phyloP scores from a whole-genome alignment of 352 stramenopile species.

The Phytophthora foliorum region DNA sequence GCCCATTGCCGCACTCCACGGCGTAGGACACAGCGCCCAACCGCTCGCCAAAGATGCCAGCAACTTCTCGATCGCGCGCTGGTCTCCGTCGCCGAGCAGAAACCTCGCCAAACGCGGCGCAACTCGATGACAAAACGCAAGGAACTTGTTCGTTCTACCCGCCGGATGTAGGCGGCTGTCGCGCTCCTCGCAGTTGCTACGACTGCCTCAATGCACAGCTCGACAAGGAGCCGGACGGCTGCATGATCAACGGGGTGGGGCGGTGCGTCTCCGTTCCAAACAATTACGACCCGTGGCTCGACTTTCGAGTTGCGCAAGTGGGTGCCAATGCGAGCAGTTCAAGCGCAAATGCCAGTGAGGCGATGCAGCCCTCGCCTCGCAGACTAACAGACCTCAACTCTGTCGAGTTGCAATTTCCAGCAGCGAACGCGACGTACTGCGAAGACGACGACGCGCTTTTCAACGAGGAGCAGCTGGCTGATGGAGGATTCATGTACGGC shows the following conservation, averaged over 20 bases:
- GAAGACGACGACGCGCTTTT: slow-evolving; percentile 31
- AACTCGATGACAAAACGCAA: slow-evolving; percentile 20
- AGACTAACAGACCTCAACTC: neutral
- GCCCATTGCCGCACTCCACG: slow-evolving; percentile 20
- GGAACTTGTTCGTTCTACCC: slow-evolving; percentile 47
- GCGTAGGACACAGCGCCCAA: slow-evolving; percentile 20
- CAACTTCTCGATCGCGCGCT: slow-evolving; percentile 8
- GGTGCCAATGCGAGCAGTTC: slow-evolving; percentile 11
- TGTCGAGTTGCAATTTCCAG: slow-evolving; percentile 35
- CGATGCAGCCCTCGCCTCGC: neutral
- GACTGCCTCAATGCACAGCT: slow-evolving; percentile 50
- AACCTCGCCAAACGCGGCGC: neutral
- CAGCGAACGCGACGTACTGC: slow-evolving; percentile 56
- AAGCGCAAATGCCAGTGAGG: neutral
- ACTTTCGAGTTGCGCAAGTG: slow-evolving; percentile 32
- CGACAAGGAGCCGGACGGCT: slow-evolving; percentile 31
- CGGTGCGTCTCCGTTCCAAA: slow-evolving; percentile 33
- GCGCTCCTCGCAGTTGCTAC: slow-evolving; percentile 46
- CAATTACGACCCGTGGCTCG: slow-evolving; percentile 40
- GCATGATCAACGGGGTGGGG: slow-evolving; percentile 38
- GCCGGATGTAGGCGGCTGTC: slow-evolving; percentile 29
- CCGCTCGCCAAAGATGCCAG: slow-evolving; percentile 7
- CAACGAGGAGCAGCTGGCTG: slow-evolving; percentile 5
- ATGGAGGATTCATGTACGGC: slow-evolving; percentile 32
- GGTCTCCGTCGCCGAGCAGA: slow-evolving; percentile 19